Evolutionary conservation across 169 alveolate species (phyloP), one percentile per base, ranked within the genome.

Genomic region (Theileria annulata): DNA sequence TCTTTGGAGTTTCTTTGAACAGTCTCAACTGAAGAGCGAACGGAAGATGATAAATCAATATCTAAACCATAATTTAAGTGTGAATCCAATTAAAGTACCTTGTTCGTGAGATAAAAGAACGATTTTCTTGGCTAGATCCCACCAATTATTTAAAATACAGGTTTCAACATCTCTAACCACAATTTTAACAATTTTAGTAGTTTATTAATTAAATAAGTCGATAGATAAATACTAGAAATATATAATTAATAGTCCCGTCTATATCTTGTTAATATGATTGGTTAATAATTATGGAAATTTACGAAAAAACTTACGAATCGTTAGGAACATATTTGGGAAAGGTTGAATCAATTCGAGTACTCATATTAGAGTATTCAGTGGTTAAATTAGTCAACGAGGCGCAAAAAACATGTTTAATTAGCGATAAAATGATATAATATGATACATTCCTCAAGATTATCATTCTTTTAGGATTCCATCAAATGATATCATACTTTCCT

Each of bases 101-200:
- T 77, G 80, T 42, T 82, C 81, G 49, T 77, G 89, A 15, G 89
- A 82, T 12, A 70, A 51, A 33, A 71, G 25, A 17, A 82, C 89
- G 31, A 82, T 82, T 19, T 62, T 49, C 66, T 60, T 74, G 3
- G 89, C 89, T 49, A 82, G 28, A 49, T 82, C 89, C 89, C 89
- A 82, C 89, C 89, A 82, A 2, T 79, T 79, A 37, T 82, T 82
- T 37, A 54, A 37, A 48, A 82, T 82, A 64, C 89, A 82, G 25
- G 48, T 69, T 68, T 82, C 86, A 10, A 82, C 76, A 47, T 82
- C 89, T 25, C 80, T 74, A 48, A 15, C 2, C 17, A 9, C 8
- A 28, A 3, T 59, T 59, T 28, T 3, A 59, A 59, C 48, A 28
- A 31, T 10, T 28, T 59, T 28, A 59, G 8, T 8, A 12, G 13